These are phyloP conservation scores for Fusarium sp. DNA, from an alignment of 2,329 filamentous ascomycete genomes.

Conservation along the genomic window DNA sequence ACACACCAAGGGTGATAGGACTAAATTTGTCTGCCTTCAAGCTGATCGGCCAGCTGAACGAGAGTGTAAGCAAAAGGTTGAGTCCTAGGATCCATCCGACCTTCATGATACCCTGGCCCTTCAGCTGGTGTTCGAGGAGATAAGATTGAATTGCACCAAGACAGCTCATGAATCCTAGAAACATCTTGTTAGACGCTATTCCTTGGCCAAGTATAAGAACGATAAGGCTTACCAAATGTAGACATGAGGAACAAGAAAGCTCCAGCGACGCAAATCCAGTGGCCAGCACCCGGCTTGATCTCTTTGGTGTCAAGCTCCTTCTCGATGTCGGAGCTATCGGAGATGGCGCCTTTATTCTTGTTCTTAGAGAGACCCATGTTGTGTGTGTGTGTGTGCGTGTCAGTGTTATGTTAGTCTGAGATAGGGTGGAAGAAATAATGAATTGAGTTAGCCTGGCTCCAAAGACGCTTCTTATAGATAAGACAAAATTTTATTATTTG, in stretches of 20 bases:
- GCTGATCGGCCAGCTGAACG: conserved; percentile 63
- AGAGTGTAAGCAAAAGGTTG: conserved; percentile 61
- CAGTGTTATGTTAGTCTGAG: too few species aligned
- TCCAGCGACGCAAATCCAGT: conserved; percentile 39
- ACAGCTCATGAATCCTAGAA: conserved; percentile 60
- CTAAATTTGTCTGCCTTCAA: conserved; percentile 64
- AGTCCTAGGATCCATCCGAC: conserved; percentile 65
- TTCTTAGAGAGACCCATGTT: too few species aligned
- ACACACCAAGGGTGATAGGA: conserved; percentile 56
- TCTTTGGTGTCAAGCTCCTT: conserved; percentile 10
- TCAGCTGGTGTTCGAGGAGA: conserved; percentile 57
- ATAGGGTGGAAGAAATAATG: too few species aligned
- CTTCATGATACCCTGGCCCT: conserved; percentile 57
- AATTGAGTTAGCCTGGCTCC: too few species aligned
- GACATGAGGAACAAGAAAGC: conserved; percentile 40
- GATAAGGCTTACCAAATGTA: conserved; percentile 26
- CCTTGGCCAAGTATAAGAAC: too few species aligned
- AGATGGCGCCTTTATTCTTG: too few species aligned
- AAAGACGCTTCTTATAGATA: too few species aligned
- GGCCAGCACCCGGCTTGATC: conserved; percentile 23
- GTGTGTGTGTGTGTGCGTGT: too few species aligned
- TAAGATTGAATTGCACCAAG: conserved; percentile 64
- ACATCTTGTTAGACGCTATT: background rate
- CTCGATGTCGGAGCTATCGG: conserved; percentile 6
- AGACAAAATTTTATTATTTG: too few species aligned